Evolutionary conservation across 2,329 filamentous ascomycete species (phyloP).

Genomic region (Sporothrix schenckii): DNA sequence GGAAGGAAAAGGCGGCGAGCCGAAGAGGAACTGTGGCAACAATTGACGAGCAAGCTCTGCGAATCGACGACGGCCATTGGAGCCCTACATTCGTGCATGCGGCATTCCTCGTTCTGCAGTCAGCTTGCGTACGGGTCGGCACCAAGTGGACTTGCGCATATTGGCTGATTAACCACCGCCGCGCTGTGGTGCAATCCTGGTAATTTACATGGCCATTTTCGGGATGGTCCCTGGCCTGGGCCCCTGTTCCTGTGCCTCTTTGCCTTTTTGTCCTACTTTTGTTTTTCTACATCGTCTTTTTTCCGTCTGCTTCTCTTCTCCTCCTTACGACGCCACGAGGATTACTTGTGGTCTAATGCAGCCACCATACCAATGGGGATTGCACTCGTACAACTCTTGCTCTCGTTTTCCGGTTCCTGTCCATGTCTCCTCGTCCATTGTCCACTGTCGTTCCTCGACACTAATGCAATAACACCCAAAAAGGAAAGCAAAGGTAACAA

Average conservation of each 20-base stretch:
- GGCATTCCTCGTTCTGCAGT: background rate
- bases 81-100: no score
- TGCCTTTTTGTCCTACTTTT: no score
- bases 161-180: background rate
- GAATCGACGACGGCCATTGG: no score
- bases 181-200: background rate
- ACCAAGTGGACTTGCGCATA: background rate
- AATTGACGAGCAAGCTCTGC: no score
- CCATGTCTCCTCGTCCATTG: background rate
- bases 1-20: no score
- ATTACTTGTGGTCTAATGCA: background rate
- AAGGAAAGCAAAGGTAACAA: no score
- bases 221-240: background rate
- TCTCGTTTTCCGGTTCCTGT: background rate
- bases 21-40: no score
- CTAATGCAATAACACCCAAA: no score
- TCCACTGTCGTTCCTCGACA: background rate
- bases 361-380: background rate
- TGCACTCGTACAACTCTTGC: background rate
- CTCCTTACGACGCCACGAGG: no score
- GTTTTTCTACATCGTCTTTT: no score
- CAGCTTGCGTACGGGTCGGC: background rate
- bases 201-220: no score
- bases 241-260: background rate
- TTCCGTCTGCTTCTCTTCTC: no score